Evolutionary conservation across 2,329 filamentous ascomycete species (phyloP).

Genomic region (Sclerotinia spermophila): DNA sequence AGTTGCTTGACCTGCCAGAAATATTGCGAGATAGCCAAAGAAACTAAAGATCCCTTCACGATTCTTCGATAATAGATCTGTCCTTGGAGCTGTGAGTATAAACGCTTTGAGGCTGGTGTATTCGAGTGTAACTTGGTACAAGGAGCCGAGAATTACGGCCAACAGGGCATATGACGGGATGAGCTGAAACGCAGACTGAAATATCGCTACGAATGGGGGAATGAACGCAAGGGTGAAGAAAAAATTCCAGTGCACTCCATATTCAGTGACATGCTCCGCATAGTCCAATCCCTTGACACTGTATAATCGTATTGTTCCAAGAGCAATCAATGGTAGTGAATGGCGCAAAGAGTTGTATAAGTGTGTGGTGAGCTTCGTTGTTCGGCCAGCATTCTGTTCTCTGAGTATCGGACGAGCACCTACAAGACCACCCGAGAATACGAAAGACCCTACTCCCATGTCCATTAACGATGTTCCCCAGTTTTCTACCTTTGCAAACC

Average conservation of each 20-base stretch:
- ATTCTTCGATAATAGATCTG: slow-evolving; percentile 80
- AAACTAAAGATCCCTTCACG: slow-evolving; percentile 96
- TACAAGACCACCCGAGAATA: slow-evolving; percentile 91
- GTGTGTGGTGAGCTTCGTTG: slow-evolving; percentile 51
- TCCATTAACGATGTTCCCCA: slow-evolving; percentile 99
- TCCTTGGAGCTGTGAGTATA: slow-evolving; percentile 77
- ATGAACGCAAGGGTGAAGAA: slow-evolving; percentile 93
- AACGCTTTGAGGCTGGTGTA: slow-evolving; percentile 75
- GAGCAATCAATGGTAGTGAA: slow-evolving; percentile 73
- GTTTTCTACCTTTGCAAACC: slow-evolving; percentile 98
- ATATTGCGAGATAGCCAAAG: slow-evolving; percentile 89
- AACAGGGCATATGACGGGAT: slow-evolving; percentile 76
- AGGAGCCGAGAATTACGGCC: slow-evolving; percentile 61
- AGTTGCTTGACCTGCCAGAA: slow-evolving; percentile 80
- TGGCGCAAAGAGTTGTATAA: slow-evolving; percentile 69
- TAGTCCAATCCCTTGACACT: slow-evolving; percentile 95
- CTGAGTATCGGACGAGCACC: slow-evolving; percentile 78
- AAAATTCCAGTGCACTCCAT: slow-evolving; percentile 99
- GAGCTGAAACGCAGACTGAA: slow-evolving; percentile 66
- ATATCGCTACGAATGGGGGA: slow-evolving; percentile 81
- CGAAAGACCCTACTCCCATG: slow-evolving; percentile 93
- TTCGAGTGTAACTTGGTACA: slow-evolving; percentile 75
- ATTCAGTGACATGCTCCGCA: slow-evolving; percentile 94
- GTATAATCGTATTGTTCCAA: slow-evolving; percentile 77
- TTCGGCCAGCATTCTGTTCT: slow-evolving; percentile 52